Conservation (phyloP, 257 asterid species). For the Sherardia arvensis region DNA sequence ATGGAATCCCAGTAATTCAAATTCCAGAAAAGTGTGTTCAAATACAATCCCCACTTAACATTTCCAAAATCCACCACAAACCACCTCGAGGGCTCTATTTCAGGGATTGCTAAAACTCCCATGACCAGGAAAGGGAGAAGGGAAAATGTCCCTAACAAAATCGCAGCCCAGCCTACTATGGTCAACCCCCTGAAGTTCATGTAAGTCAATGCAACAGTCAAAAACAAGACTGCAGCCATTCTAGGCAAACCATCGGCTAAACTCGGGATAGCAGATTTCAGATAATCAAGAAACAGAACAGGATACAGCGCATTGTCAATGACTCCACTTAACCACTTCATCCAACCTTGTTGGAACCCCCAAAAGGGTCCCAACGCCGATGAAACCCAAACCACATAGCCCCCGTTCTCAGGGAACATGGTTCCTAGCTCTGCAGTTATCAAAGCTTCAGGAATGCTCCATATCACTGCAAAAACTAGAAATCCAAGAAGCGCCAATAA, state of each 20-base stretch:
- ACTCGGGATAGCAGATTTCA: conserved; percentile 44
- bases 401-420: conserved; percentile 34
- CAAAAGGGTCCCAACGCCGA: conserved; percentile 30
- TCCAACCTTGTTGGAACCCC: conserved; percentile 43
- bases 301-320: conserved; percentile 64
- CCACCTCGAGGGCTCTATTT: conserved; percentile 54
- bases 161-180: conserved; percentile 60
- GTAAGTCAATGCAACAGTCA: conserved; percentile 36
- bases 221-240: conserved; percentile 19
- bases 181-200: conserved; percentile 58
- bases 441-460: conserved; percentile 34
- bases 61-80: conserved; percentile 32
- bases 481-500: conserved; percentile 28
- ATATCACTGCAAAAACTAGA: conserved; percentile 19
- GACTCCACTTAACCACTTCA: conserved; percentile 68
- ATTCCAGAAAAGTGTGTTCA: conserved; percentile 64
- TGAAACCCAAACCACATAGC: conserved; percentile 31
- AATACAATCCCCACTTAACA: conserved; percentile 51
- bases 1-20: conserved; percentile 64
- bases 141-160: conserved; percentile 35
- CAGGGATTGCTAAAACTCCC: conserved; percentile 50
- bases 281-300: conserved; percentile 49
- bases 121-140: conserved; percentile 50
- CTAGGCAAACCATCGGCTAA: conserved; percentile 42
- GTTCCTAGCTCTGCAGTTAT: conserved; percentile 33